Evolutionary conservation across 176 grass and related monocot species (phyloP).

Genomic region (Oryza glaberrima): DNA sequence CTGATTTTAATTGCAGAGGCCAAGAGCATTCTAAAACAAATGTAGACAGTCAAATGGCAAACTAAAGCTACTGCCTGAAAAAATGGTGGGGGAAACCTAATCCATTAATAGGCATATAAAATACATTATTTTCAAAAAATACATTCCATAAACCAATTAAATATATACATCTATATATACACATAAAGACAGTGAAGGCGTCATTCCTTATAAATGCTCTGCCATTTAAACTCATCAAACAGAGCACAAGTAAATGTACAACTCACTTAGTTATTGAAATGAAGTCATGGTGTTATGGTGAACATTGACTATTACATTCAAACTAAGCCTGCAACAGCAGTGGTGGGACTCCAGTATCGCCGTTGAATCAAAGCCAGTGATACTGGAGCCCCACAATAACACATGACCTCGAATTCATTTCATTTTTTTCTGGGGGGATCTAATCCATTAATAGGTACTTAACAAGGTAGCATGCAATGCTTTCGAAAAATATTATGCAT

Average conservation of each 20-base stretch:
- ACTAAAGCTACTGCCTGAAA: not conserved
- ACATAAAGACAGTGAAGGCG: not conserved
- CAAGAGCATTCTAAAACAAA: conserved; percentile 28
- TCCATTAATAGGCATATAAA: no score
- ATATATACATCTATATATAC: not conserved
- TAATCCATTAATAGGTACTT: not conserved
- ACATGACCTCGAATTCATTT: not conserved
- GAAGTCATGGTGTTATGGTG: not conserved
- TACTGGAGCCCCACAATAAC: not conserved
- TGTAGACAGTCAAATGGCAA: not conserved
- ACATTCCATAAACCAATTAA: not conserved
- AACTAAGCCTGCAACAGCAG: not conserved
- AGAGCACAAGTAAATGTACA: not conserved
- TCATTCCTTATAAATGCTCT: not conserved
- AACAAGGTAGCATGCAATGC: not conserved
- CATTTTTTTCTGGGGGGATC: not conserved
- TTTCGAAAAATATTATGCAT: conserved; percentile 33
- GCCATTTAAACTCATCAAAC: not conserved
- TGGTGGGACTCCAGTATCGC: not conserved
- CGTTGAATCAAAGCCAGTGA: not conserved
- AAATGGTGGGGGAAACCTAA: no score
- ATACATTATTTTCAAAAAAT: not conserved
- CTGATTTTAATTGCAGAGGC: conserved; percentile 17
- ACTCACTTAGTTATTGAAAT: not conserved
- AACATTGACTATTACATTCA: not conserved